Percentiles rank a stretch among this genome's conserved stretches.
Conservation (phyloP, 2,329 filamentous ascomycete species). For the Aspergillus amoenus region DNA sequence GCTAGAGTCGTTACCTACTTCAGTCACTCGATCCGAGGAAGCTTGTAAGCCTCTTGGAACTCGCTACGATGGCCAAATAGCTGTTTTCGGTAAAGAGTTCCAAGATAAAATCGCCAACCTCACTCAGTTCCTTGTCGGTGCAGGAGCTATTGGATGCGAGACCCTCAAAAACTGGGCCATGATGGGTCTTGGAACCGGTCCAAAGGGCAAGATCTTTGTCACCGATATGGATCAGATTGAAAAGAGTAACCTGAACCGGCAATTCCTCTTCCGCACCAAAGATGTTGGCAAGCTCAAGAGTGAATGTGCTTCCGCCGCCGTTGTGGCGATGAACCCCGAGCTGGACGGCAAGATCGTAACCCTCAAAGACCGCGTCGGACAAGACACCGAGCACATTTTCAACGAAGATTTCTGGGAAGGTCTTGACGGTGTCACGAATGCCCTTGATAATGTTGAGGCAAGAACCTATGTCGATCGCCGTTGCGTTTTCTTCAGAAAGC, state of each 20-base stretch:
- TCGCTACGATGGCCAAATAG: slow-evolving; percentile 95
- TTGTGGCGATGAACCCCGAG: slow-evolving; percentile 93
- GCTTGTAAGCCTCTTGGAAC: slow-evolving; percentile 80
- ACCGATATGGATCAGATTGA: slow-evolving; percentile 99
- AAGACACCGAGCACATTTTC: slow-evolving; percentile 91
- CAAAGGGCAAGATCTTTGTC: slow-evolving; percentile 83
- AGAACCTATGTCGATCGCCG: slow-evolving; percentile 93
- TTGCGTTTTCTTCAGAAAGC: slow-evolving; percentile 98
- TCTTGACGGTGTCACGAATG: slow-evolving; percentile 92
- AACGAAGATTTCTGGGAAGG: slow-evolving; percentile 87
- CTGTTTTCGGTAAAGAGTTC: slow-evolving; percentile 89
- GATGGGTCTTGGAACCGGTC: slow-evolving; percentile 89
- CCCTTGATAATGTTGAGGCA: slow-evolving; percentile 95
- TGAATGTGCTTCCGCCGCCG: slow-evolving; percentile 85
- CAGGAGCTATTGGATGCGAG: slow-evolving; percentile 95
- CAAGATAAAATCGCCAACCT: slow-evolving; percentile 91
- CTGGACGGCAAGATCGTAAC: slow-evolving; percentile 80
- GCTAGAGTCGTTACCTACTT: slow-evolving; percentile 85
- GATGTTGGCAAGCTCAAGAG: slow-evolving; percentile 98
- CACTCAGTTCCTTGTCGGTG: slow-evolving; percentile 91
- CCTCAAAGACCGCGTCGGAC: slow-evolving; percentile 84
- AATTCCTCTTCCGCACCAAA: slow-evolving; percentile 90
- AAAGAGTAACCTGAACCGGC: slow-evolving; percentile 96
- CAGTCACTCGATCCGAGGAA: slow-evolving; percentile 74
- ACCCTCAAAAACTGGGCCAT: slow-evolving; percentile 99